phyloP scores from a whole-genome alignment of 2,329 filamentous ascomycete species.

The Hypoxylon sp. region DNA sequence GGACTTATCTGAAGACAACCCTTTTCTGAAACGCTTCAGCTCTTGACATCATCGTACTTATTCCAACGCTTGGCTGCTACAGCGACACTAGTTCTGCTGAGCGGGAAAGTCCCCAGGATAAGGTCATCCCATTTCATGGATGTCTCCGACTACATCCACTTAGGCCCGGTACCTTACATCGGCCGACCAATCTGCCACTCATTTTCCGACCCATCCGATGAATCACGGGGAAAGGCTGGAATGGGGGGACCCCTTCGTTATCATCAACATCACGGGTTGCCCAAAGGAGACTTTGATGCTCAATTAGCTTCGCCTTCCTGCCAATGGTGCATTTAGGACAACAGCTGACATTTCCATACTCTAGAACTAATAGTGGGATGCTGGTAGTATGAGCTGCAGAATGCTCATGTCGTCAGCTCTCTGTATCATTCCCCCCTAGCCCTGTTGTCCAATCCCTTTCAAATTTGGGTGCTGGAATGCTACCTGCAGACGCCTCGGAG shows the following conservation, averaged over 20 bases:
- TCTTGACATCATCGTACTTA: constrained; percentile 45
- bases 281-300: constrained; percentile 39
- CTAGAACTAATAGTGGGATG: constrained; percentile 38
- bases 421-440: constrained; percentile 29
- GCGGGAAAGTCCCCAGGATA: constrained; percentile 34
- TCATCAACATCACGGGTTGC: constrained; percentile 45
- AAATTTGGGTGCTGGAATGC: constrained; percentile 23
- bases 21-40: constrained; percentile 17
- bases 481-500: constrained; percentile 24
- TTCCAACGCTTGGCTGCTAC: constrained; percentile 39
- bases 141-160: constrained; percentile 41
- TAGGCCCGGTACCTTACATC: constrained; percentile 51
- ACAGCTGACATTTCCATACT: constrained; percentile 42
- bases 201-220: constrained; percentile 46
- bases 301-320: constrained; percentile 33
- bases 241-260: constrained; percentile 47
- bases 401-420: constrained; percentile 38
- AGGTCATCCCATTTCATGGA: constrained; percentile 37
- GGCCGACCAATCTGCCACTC: constrained; percentile 45
- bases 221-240: constrained; percentile 44
- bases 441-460: constrained; percentile 18
- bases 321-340: constrained; percentile 38
- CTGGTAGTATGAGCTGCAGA: constrained; percentile 32
- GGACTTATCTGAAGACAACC: constrained; percentile 11
- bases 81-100: constrained; percentile 32